Conservation (phyloP, 148 eudicot species). For the Chenopodium berlandieri region DNA sequence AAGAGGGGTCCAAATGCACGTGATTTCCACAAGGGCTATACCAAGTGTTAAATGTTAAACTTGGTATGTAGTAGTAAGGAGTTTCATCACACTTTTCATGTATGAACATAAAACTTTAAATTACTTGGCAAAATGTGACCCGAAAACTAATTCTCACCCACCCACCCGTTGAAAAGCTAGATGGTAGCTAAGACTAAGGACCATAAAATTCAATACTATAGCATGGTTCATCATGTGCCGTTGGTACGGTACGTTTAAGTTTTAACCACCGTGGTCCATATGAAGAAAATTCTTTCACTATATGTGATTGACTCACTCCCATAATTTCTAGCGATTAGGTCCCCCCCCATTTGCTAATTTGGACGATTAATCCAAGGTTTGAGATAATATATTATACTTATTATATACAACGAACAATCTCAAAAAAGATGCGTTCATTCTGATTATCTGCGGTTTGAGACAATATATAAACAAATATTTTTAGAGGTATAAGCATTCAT, state of each 20-base stretch:
- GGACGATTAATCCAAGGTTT: too few species aligned
- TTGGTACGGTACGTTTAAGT: background rate
- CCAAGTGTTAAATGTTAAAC: background rate
- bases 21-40: conserved; percentile 27
- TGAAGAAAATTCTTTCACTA: background rate
- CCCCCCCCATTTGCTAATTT: conserved; percentile 8
- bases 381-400: too few species aligned
- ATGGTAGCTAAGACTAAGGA: conserved; percentile 11
- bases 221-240: conserved; percentile 14
- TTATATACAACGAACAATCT: too few species aligned
- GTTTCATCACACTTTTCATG: background rate
- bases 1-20: conserved; percentile 45
- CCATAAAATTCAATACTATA: conserved; percentile 24
- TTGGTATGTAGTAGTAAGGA: background rate
- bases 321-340: background rate
- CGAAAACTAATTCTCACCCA: background rate
- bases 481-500: too few species aligned
- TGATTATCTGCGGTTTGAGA: too few species aligned
- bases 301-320: background rate
- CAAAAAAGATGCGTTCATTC: too few species aligned
- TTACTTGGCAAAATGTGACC: background rate
- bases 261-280: conserved; percentile 14
- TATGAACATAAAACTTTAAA: background rate
- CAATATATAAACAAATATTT: too few species aligned
- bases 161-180: conserved; percentile 5